phyloP scores from a whole-genome alignment of 495 filamentous ascomycete genomes.

The Lophiotrema nucula region DNA sequence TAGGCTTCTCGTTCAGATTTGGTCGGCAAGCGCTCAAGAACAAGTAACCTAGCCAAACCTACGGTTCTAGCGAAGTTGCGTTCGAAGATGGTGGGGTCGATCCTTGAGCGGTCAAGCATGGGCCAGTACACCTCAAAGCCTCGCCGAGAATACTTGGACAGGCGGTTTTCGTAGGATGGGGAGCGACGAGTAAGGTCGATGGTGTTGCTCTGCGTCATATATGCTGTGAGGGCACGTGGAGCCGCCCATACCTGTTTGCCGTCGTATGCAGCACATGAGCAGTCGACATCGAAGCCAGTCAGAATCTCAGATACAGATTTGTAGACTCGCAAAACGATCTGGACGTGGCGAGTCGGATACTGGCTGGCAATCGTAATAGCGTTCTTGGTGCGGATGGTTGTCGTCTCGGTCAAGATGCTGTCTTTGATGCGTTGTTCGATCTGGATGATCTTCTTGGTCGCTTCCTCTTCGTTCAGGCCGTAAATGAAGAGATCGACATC shows the following conservation, averaged over 20 bases:
- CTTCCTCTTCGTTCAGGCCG: constrained; percentile 68
- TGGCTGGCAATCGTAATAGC: constrained; percentile 79
- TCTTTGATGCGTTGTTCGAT: constrained; percentile 71
- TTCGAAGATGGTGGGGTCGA: constrained; percentile 85
- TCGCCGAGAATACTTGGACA: constrained; percentile 82
- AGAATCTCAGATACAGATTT: constrained; percentile 77
- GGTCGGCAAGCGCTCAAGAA: constrained; percentile 74
- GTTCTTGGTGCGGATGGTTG: constrained; percentile 75
- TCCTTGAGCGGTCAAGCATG: constrained; percentile 63
- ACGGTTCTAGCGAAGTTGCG: constrained; percentile 69
- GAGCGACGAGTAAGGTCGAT: constrained; percentile 76
- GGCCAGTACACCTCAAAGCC: constrained; percentile 82
- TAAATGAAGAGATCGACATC: constrained; percentile 86
- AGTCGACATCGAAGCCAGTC: constrained; percentile 83
- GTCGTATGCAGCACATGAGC: constrained; percentile 74
- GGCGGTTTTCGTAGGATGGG: constrained; percentile 79
- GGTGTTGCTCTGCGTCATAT: constrained; percentile 74
- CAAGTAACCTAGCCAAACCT: constrained; percentile 74
- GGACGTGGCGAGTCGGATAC: constrained; percentile 76
- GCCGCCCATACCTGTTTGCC: constrained; percentile 71
- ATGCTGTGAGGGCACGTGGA: constrained; percentile 69
- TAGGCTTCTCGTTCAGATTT: constrained; percentile 64
- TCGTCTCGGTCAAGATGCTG: constrained; percentile 71
- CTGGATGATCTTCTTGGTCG: constrained; percentile 74
- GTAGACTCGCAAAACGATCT: constrained; percentile 83